A percentile compares a stretch with the other conserved stretches of the same genome.
These are phyloP conservation scores for Nicotiana paniculata DNA, from an alignment of 257 asterid species.

Conservation along the genomic window DNA sequence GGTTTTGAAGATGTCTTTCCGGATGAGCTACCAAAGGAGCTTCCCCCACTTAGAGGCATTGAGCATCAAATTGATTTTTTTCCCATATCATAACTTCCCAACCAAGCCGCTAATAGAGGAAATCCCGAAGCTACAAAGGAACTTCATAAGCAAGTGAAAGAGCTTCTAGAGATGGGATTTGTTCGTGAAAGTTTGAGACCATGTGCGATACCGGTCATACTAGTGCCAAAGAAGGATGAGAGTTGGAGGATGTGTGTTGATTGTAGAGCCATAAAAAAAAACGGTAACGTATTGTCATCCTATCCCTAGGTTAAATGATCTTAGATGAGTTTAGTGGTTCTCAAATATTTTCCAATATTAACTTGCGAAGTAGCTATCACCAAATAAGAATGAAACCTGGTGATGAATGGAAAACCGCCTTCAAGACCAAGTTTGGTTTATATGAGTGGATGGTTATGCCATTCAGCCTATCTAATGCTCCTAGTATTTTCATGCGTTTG, in stretches of 20 bases:
- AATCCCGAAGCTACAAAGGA: too few species aligned
- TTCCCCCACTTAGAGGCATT: background rate
- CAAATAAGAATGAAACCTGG: background rate
- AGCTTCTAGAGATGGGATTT: too few species aligned
- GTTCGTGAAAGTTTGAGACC: too few species aligned
- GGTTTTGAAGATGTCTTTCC: background rate
- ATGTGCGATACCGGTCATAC: too few species aligned
- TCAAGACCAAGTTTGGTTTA: background rate
- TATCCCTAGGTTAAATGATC: background rate
- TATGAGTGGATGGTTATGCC: too few species aligned
- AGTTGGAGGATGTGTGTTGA: background rate
- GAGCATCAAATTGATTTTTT: background rate
- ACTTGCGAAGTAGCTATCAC: background rate
- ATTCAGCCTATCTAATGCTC: background rate
- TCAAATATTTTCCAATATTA: background rate
- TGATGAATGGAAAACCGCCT: slow-evolving; percentile 2
- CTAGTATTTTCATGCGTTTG: too few species aligned
- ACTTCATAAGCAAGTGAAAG: too few species aligned
- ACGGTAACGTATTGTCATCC: background rate
- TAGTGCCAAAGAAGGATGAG: too few species aligned
- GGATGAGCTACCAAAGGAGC: too few species aligned
- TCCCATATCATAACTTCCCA: background rate
- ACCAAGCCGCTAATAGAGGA: too few species aligned
- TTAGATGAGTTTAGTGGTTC: background rate
- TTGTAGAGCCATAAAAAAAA: background rate